Conservation (phyloP, 257 asterid genomes). For the Salvia miltiorrhiza region DNA sequence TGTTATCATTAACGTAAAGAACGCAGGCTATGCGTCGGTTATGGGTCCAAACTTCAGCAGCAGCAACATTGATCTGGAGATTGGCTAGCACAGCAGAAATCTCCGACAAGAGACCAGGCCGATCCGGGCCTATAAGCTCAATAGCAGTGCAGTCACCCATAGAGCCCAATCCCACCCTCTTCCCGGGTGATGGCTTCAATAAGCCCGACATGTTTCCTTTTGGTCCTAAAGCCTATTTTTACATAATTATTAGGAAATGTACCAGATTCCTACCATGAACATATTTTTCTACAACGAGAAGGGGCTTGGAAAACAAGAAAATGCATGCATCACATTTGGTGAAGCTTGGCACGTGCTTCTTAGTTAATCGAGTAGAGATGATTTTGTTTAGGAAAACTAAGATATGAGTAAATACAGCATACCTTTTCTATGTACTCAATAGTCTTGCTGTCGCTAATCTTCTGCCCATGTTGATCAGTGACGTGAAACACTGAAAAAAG, state of each 20-base stretch:
- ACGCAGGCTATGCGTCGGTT: slow-evolving; percentile 87
- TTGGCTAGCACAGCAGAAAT: slow-evolving; percentile 79
- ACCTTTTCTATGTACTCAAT: slow-evolving; percentile 88
- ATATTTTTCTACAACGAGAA: neutral
- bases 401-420: slow-evolving; percentile 12
- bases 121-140: slow-evolving; percentile 87
- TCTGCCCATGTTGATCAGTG: slow-evolving; percentile 87
- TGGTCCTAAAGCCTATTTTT: slow-evolving; percentile 76
- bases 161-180: slow-evolving; percentile 59
- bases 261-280: neutral
- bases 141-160: slow-evolving; percentile 67
- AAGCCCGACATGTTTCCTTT: slow-evolving; percentile 66
- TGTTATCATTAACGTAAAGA: slow-evolving; percentile 68
- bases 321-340: neutral
- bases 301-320: neutral
- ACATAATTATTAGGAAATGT: slow-evolving; percentile 8
- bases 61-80: slow-evolving; percentile 75
- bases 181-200: slow-evolving; percentile 58
- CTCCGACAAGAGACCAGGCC: slow-evolving; percentile 90
- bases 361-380: neutral
- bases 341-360: neutral
- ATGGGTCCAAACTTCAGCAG: slow-evolving; percentile 99
- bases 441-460: slow-evolving; percentile 64
- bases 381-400: neutral
- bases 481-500: slow-evolving; percentile 81